Percentiles rank a stretch among this genome's conserved stretches.
phyloP scores from a whole-genome alignment of 2,329 filamentous ascomycete genomes.

The Beauveria brongniartii region DNA sequence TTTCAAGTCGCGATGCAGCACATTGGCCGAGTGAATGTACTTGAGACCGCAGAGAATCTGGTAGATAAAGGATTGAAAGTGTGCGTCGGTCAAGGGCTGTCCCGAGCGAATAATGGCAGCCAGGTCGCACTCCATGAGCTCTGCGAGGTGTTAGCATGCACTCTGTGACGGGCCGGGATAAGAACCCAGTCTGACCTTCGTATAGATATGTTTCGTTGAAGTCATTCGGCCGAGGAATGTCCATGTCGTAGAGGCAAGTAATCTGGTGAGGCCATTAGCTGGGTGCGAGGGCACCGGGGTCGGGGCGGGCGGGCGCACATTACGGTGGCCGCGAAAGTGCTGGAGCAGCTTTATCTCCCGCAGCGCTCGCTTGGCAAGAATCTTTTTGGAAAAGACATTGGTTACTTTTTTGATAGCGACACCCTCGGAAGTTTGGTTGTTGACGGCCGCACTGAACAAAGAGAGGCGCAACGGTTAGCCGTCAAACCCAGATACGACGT shows the following conservation, averaged over 20 bases:
- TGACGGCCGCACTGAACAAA: constrained; percentile 70
- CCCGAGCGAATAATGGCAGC: constrained; percentile 96
- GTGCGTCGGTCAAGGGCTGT: constrained; percentile 92
- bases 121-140: constrained; percentile 98
- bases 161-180: background rate
- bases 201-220: constrained; percentile 99
- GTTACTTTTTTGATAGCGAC: constrained; percentile 99
- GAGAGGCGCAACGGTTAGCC: constrained; percentile 1
- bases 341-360: constrained; percentile 98
- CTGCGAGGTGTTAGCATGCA: constrained; percentile 35
- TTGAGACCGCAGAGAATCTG: constrained; percentile 98
- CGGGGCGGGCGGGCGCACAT: constrained; percentile 45
- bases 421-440: constrained; percentile 82
- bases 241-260: constrained; percentile 98
- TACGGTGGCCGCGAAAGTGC: constrained; percentile 88
- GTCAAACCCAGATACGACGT: background rate
- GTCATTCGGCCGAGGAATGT: constrained; percentile 92
- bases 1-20: constrained; percentile 93
- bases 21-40: constrained; percentile 98
- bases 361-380: constrained; percentile 92
- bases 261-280: constrained; percentile 56
- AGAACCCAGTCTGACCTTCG: constrained; percentile 58
- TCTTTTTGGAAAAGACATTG: constrained; percentile 99
- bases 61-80: constrained; percentile 99
- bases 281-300: constrained; percentile 7